A percentile compares a stretch with the other conserved stretches of the same genome.
These are phyloP conservation scores for Hygrocybe punicea DNA, from an alignment of 768 basidiomycete genomes.

Conservation along the genomic window DNA sequence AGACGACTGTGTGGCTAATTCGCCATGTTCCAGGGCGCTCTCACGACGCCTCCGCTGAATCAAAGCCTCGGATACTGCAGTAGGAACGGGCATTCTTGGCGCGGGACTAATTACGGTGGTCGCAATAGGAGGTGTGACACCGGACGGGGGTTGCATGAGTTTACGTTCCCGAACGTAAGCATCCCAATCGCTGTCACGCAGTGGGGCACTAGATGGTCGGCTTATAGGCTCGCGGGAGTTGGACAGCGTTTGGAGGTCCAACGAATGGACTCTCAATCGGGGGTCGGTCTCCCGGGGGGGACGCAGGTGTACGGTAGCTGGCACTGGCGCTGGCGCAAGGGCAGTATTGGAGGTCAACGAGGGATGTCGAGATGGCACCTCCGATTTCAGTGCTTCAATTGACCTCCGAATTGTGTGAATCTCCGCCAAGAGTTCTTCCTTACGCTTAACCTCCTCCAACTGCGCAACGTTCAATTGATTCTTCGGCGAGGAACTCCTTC, in stretches of 20 bases:
- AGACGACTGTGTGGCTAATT: conserved; percentile 30
- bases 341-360: conserved; percentile 72
- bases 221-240: conserved; percentile 54
- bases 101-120: conserved; percentile 47
- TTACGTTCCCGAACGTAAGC: conserved; percentile 81
- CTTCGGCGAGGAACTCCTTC: conserved; percentile 29
- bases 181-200: conserved; percentile 82
- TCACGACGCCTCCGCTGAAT: conserved; percentile 69
- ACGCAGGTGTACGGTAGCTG: conserved; percentile 55
- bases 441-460: conserved; percentile 58
- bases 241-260: conserved; percentile 58
- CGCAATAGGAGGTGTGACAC: conserved; percentile 73
- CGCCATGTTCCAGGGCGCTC: conserved; percentile 53
- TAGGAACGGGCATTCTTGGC: conserved; percentile 55
- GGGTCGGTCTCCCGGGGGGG: conserved; percentile 69
- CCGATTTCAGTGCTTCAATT: conserved; percentile 70
- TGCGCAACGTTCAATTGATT: conserved; percentile 41
- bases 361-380: conserved; percentile 63
- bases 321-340: conserved; percentile 47
- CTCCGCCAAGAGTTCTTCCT: conserved; percentile 69
- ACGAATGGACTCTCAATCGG: conserved; percentile 64
- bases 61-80: conserved; percentile 74
- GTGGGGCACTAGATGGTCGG: conserved; percentile 70
- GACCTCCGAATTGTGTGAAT: conserved; percentile 78
- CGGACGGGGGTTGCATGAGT: conserved; percentile 77